Percentiles rank a stretch among this genome's conserved stretches.
These are phyloP conservation scores for Didymella keratinophila DNA, from an alignment of 2,329 filamentous ascomycete genomes.

Conservation along the genomic window DNA sequence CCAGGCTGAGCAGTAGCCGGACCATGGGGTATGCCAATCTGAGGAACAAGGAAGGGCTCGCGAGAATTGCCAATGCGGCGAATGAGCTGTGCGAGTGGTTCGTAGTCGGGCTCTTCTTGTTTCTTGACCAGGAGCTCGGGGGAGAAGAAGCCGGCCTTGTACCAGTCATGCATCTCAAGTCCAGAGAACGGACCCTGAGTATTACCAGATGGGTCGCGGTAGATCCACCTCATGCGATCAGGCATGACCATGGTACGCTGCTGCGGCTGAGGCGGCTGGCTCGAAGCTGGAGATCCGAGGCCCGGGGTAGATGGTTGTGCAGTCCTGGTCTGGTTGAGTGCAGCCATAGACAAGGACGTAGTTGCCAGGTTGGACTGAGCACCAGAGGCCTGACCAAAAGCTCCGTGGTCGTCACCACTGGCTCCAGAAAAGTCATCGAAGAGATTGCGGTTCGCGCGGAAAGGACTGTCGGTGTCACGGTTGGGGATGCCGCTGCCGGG, in stretches of 20 bases:
- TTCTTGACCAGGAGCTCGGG: conserved; percentile 95
- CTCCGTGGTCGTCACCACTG: conserved; percentile 38
- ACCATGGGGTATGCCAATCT: conserved; percentile 94
- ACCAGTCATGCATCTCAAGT: conserved; percentile 99
- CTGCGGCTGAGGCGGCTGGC: conserved; percentile 72
- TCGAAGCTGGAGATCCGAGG: conserved; percentile 62
- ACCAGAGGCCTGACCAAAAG: conserved; percentile 35
- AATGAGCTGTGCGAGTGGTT: conserved; percentile 93
- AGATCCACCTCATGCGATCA: conserved; percentile 98
- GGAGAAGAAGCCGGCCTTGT: conserved; percentile 97
- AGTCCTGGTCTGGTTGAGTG: conserved; percentile 44
- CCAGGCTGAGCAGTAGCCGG: conserved; percentile 64
- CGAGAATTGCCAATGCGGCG: conserved; percentile 95
- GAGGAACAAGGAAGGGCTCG: conserved; percentile 95
- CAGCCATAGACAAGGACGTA: conserved; percentile 44
- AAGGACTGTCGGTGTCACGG: conserved; percentile 53
- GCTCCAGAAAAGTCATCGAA: conserved; percentile 51
- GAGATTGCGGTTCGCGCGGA: conserved; percentile 48
- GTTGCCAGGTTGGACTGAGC: conserved; percentile 38
- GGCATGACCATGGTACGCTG: conserved; percentile 98
- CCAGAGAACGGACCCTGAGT: conserved; percentile 95
- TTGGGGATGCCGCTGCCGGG: conserved; percentile 37
- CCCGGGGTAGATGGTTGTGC: conserved; percentile 46
- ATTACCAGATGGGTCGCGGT: conserved; percentile 90
- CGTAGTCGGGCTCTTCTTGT: conserved; percentile 90